These are phyloP conservation scores for Lactarius vividus DNA, from an alignment of 768 basidiomycete genomes.

Conservation along the genomic window DNA sequence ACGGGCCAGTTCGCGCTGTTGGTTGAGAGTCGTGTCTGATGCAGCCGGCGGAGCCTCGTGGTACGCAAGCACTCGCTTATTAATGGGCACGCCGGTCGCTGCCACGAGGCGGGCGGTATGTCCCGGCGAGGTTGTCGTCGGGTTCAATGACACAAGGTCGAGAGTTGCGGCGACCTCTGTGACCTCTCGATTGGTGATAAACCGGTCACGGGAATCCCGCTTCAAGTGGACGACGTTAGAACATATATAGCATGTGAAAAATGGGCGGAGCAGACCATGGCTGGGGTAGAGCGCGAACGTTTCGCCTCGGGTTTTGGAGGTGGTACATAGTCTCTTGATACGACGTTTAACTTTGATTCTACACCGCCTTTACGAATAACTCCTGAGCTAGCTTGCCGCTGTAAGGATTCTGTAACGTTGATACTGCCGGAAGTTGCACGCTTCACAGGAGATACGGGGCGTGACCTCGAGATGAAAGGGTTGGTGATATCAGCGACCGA, in stretches of 20 bases:
- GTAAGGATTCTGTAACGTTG: conserved; percentile 50
- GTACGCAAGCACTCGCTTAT: conserved; percentile 83
- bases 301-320: conserved; percentile 57
- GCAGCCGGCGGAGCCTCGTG: conserved; percentile 83
- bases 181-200: conserved; percentile 62
- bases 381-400: conserved; percentile 61
- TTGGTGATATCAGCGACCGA: conserved; percentile 51
- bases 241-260: not conserved
- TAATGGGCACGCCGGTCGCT: conserved; percentile 72
- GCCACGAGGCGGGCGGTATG: conserved; percentile 77
- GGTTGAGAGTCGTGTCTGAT: conserved; percentile 68
- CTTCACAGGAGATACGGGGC: conserved; percentile 65
- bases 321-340: conserved; percentile 76
- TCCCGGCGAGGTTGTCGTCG: conserved; percentile 61
- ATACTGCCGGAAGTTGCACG: conserved; percentile 48
- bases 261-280: conserved; percentile 36
- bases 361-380: conserved; percentile 76
- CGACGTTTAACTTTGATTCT: conserved; percentile 73
- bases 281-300: conserved; percentile 72
- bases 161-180: conserved; percentile 61
- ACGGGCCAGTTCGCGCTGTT: conserved; percentile 73
- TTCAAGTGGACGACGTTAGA: conserved; percentile 28
- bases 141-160: conserved; percentile 58
- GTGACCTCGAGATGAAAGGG: conserved; percentile 57
- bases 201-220: conserved; percentile 61